Evolutionary conservation across 1,284 basidiomycete genomes (phyloP).

Genomic region (Veloporphyrellus conicus): DNA sequence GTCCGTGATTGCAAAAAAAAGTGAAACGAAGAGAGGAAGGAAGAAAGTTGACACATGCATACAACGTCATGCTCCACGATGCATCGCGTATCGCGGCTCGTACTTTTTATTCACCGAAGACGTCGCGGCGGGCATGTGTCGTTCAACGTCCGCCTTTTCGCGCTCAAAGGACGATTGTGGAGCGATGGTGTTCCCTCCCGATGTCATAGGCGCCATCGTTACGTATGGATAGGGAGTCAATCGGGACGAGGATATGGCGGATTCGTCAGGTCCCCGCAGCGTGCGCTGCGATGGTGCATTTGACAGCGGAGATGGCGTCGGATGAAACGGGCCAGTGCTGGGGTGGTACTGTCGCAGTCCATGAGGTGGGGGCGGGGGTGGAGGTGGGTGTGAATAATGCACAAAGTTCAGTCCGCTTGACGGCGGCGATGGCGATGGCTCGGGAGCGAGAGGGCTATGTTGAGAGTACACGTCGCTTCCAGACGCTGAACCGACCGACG

Average conservation of each 20-base stretch:
- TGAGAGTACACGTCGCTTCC: constrained; percentile 55
- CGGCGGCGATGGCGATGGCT: constrained; percentile 60
- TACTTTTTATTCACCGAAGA: constrained; percentile 27
- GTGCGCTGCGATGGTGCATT: constrained; percentile 35
- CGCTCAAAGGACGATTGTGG: constrained; percentile 54
- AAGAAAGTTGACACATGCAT: neutral
- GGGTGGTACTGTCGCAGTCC: constrained; percentile 28
- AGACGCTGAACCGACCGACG: constrained; percentile 48
- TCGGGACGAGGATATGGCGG: constrained; percentile 22
- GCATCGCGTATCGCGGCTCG: constrained; percentile 30
- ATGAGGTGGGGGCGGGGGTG: constrained; percentile 19
- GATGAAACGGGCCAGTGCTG: constrained; percentile 23
- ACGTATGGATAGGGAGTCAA: constrained; percentile 34
- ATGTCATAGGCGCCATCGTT: constrained; percentile 25
- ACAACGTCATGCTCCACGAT: constrained; percentile 15
- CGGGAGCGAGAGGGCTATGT: constrained; percentile 36
- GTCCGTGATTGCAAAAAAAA: neutral
- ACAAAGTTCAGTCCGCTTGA: constrained; percentile 49
- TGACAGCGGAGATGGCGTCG: constrained; percentile 45
- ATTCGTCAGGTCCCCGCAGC: constrained; percentile 28
- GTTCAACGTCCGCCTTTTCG: constrained; percentile 36
- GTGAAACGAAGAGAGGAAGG: neutral
- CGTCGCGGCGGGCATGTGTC: constrained; percentile 27
- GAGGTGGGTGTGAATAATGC: constrained; percentile 42
- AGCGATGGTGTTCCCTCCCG: constrained; percentile 23